Evolutionary conservation across 1,284 basidiomycete genomes (phyloP).

Genomic region (Malassezia globosa): DNA sequence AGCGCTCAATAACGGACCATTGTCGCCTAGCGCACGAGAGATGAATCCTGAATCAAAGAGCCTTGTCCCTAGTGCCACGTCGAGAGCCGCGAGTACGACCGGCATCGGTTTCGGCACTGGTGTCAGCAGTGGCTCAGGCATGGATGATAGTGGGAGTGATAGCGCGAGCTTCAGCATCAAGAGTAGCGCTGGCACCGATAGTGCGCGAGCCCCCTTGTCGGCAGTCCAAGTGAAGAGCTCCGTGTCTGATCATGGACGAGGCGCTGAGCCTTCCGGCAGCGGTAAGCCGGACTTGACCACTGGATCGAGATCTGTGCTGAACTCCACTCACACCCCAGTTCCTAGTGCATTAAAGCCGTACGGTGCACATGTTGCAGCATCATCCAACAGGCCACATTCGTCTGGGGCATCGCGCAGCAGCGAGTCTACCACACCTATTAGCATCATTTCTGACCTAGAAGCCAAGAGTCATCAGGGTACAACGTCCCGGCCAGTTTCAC

Average conservation of each 20-base stretch:
- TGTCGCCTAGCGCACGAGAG: neutral
- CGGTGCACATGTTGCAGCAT: neutral
- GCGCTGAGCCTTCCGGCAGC: neutral
- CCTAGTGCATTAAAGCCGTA: neutral
- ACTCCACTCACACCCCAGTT: neutral
- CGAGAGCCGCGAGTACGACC: no score
- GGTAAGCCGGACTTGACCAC: constrained; percentile 15
- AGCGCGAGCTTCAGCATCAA: no score
- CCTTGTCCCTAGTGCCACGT: no score
- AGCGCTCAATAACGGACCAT: no score
- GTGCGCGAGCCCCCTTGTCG: neutral
- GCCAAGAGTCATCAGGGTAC: constrained; percentile 20
- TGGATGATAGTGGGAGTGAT: constrained; percentile 20
- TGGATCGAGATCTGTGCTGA: neutral
- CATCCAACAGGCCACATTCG: neutral
- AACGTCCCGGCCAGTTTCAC: neutral
- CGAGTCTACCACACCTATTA: constrained; percentile 20
- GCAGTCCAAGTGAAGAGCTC: constrained; percentile 3
- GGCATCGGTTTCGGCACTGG: no score
- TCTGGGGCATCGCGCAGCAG: constrained; percentile 19
- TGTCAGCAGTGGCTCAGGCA: no score
- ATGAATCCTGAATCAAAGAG: no score
- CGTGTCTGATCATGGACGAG: constrained; percentile 7
- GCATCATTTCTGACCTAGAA: constrained; percentile 46
- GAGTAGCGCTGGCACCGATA: no score